These are phyloP conservation scores for Sclerotinia borealis DNA, from an alignment of 2,329 filamentous ascomycete species.

Conservation along the genomic window DNA sequence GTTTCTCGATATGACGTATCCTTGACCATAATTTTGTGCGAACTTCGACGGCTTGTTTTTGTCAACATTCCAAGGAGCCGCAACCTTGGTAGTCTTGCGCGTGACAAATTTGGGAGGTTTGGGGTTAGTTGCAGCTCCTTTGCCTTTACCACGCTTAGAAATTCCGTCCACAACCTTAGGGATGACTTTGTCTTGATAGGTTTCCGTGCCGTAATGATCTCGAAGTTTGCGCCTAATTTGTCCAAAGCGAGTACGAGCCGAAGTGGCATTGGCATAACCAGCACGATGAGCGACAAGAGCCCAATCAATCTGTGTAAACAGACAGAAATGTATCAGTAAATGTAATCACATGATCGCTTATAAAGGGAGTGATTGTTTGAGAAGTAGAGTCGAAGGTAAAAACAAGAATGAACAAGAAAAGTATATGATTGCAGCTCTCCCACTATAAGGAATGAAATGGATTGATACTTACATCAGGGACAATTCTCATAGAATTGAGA, in stretches of 20 bases:
- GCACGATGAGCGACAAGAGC: slow-evolving; percentile 37
- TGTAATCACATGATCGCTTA: background rate
- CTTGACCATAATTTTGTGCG: background rate
- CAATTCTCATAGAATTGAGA: slow-evolving; percentile 17
- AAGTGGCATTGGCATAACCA: slow-evolving; percentile 41
- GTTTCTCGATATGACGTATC: background rate
- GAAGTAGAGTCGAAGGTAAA: background rate
- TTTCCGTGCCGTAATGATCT: background rate
- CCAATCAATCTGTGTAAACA: slow-evolving; percentile 37
- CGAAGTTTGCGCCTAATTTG: slow-evolving; percentile 45
- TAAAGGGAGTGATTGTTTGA: background rate
- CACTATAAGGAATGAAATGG: background rate
- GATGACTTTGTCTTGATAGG: background rate
- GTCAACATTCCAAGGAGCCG: background rate
- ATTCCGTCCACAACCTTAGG: background rate
- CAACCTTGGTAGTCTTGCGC: background rate
- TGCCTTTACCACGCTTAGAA: background rate
- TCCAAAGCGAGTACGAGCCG: slow-evolving; percentile 44
- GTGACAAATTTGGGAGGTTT: slow-evolving; percentile 13
- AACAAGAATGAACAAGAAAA: background rate
- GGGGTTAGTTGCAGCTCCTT: background rate
- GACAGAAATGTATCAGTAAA: background rate
- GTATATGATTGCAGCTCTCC: background rate
- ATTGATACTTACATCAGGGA: slow-evolving; percentile 18
- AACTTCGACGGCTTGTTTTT: background rate